phyloP scores from a whole-genome alignment of 2,329 filamentous ascomycete species.

The Amauroascus verrucosus region DNA sequence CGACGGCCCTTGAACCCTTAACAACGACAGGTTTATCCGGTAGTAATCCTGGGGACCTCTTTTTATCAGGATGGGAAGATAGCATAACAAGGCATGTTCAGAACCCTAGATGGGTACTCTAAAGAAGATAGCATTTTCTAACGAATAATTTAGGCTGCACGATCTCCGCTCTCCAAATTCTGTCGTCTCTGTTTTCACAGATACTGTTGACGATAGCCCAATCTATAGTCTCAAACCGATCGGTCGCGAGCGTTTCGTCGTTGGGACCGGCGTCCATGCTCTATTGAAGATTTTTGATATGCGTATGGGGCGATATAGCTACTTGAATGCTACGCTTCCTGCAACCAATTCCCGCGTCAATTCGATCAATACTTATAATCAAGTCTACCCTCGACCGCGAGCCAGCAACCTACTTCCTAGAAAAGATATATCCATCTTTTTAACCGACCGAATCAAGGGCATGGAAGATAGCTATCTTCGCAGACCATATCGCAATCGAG shows the following conservation, averaged over 20 bases:
- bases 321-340: slow-evolving; percentile 1
- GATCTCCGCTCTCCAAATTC: slow-evolving; percentile 46
- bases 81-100: slow-evolving; percentile 37
- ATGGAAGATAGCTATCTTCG: slow-evolving; percentile 12
- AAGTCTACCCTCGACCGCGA: background rate
- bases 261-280: slow-evolving; percentile 47
- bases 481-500: slow-evolving; percentile 29
- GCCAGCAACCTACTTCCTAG: slow-evolving; percentile 11
- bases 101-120: background rate
- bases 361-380: background rate
- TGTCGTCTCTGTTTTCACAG: slow-evolving; percentile 43
- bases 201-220: slow-evolving; percentile 48
- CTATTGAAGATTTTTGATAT: slow-evolving; percentile 55
- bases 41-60: slow-evolving; percentile 39
- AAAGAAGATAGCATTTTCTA: background rate
- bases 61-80: slow-evolving; percentile 52
- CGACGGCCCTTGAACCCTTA: slow-evolving; percentile 32
- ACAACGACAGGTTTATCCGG: slow-evolving; percentile 18
- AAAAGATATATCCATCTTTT: slow-evolving; percentile 36
- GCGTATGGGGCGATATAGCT: slow-evolving; percentile 32
- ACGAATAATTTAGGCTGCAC: slow-evolving; percentile 40
- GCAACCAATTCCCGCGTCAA: background rate
- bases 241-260: slow-evolving; percentile 47
- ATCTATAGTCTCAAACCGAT: slow-evolving; percentile 50
- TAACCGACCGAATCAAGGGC: slow-evolving; percentile 26